These are phyloP conservation scores for Tetraselmis striata DNA, from an alignment of 139 green algal species.

Conservation along the genomic window DNA sequence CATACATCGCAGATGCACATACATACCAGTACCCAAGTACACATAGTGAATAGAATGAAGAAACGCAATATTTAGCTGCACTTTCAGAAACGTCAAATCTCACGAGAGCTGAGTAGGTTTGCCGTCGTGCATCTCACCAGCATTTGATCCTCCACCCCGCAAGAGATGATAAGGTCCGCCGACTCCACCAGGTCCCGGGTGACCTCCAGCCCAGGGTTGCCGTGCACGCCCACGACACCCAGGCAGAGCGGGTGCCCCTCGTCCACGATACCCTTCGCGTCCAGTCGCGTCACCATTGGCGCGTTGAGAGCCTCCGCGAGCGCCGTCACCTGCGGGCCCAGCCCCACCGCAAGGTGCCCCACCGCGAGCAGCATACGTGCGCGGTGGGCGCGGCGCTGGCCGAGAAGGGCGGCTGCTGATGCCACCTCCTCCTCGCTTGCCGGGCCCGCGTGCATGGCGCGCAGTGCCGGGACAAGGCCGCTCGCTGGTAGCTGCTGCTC, in stretches of 20 bases:
- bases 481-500: not conserved
- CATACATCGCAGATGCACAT: too few relatives aligned
- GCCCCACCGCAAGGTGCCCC: not conserved
- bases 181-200: not conserved
- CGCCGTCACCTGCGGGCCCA: not conserved
- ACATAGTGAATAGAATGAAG: too few relatives aligned
- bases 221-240: not conserved
- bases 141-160: not conserved
- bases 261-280: slow-evolving; percentile 2
- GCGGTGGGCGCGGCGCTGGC: not conserved
- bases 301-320: slow-evolving; percentile 4
- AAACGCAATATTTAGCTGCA: too few relatives aligned
- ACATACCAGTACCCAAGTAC: too few relatives aligned
- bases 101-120: too few relatives aligned
- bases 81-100: too few relatives aligned
- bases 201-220: slow-evolving; percentile 3
- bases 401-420: not conserved
- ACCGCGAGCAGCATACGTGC: not conserved
- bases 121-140: too few relatives aligned
- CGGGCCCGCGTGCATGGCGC: not conserved
- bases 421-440: not conserved
- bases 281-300: slow-evolving; percentile 2
- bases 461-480: not conserved
- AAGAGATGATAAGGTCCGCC: slow-evolving; percentile 1
- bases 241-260: slow-evolving; percentile 1